Evolutionary conservation across 169 alveolate genomes (phyloP).

Genomic region (Fabrea salina): DNA sequence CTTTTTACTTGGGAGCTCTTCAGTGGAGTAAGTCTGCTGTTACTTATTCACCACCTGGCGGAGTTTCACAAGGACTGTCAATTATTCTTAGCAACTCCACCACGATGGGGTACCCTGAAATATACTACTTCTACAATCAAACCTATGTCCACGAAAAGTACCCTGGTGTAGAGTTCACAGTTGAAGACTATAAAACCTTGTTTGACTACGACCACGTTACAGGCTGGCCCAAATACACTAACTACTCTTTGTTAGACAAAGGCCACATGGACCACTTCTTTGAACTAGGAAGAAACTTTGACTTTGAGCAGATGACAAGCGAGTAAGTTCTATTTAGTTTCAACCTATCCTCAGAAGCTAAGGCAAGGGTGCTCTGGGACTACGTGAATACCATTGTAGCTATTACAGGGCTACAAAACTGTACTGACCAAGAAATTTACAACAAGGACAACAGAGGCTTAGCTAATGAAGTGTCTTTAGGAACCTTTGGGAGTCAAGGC

Average conservation of each 20-base stretch:
- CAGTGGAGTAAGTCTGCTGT: constrained; percentile 15
- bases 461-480: constrained; percentile 2
- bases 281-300: not conserved
- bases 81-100: not conserved
- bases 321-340: too few species aligned
- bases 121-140: not conserved
- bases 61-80: constrained; percentile 8
- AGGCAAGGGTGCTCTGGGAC: constrained; percentile 26
- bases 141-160: not conserved
- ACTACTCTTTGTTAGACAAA: constrained; percentile 19
- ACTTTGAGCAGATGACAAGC: not conserved
- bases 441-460: constrained; percentile 31
- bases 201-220: constrained; percentile 9
- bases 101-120: constrained; percentile 27
- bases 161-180: constrained; percentile 9
- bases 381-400: constrained; percentile 14
- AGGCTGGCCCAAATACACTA: not conserved
- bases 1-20: constrained; percentile 17
- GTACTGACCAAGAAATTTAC: constrained; percentile 15
- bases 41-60: constrained; percentile 15
- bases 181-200: not conserved
- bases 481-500: not conserved
- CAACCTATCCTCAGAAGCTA: not conserved
- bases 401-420: constrained; percentile 8
- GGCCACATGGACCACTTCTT: constrained; percentile 20